Evolutionary conservation across 176 grass and related monocot genomes (phyloP), one percentile per base, ranked within the genome.

Genomic region (Tillandsia leiboldiana): DNA sequence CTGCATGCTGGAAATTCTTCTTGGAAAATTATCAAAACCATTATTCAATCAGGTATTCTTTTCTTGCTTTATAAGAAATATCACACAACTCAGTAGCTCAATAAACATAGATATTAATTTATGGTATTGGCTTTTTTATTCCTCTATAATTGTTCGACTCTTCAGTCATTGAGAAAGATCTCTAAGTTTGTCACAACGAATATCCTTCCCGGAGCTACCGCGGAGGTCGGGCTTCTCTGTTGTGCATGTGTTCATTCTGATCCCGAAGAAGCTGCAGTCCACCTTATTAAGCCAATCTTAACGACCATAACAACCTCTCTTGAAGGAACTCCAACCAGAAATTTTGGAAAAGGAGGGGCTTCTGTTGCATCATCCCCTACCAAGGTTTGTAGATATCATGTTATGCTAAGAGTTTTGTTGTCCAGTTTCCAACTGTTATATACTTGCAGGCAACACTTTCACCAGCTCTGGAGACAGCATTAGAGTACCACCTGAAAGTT

Each of bases 161-260:
- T 64, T 67, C 73, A 97, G 93, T 85, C 79, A 4, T 80, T 97
- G 73, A 87, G 82, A 72, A 92, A 91, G 87, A 97, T 97, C 78
- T 75, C 89, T 64, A 97, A 85, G 71, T 97, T 97, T 69, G 93
- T 97, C 69, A 91, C 83, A 73, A 69, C 84, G 79, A 92, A 92
- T 77, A 97, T 92, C 53, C 86, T 97, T 69, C 89, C 93, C 64
- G 89, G 93, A 72, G 93, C 93, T 63, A 92, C 89, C 54, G 86
- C 89, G 72, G 93, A 97, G 77, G 79, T 97, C 85, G 89, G 93
- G 53, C 84, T 97, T 84, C 82, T 97, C 73, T 92, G 89, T 78
- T 97, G 86, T 89, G 89, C 93, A 66, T 97, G 89, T 22, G 74
- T 92, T 72, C 86, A 85, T 75, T 89, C 93, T 62, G 76, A 81